A percentile compares a stretch with the other conserved stretches of the same genome.
Conservation (phyloP, 768 basidiomycete species). For the Stropharia rugosoannulata region DNA sequence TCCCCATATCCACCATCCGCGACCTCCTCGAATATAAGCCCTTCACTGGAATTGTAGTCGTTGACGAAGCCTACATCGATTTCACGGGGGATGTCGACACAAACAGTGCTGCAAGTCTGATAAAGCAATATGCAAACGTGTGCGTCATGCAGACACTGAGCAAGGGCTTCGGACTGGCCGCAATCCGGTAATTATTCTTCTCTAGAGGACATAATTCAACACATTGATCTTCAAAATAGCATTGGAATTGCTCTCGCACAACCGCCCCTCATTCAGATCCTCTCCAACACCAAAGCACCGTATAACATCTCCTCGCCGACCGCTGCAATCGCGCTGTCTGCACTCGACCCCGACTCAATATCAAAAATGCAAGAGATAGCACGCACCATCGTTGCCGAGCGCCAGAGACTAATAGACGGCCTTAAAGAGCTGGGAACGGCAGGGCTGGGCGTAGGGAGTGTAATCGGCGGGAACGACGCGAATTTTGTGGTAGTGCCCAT, state of each 20-base stretch:
- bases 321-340: constrained; percentile 76
- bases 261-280: constrained; percentile 85
- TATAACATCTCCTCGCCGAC: constrained; percentile 95
- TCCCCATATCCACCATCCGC: constrained; percentile 70
- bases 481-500: constrained; percentile 90
- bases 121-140: constrained; percentile 83
- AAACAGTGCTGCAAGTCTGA: constrained; percentile 64
- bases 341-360: constrained; percentile 69
- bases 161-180: constrained; percentile 95
- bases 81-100: constrained; percentile 56
- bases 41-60: constrained; percentile 89
- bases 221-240: constrained; percentile 36
- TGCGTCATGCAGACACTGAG: constrained; percentile 96
- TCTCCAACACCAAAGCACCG: constrained; percentile 95
- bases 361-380: constrained; percentile 66
- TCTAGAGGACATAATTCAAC: background rate
- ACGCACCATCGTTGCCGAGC: constrained; percentile 54
- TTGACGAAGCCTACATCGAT: constrained; percentile 98
- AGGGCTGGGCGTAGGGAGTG: constrained; percentile 55
- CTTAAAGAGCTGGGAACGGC: constrained; percentile 40
- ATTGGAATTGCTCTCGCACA: constrained; percentile 90
- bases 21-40: constrained; percentile 71
- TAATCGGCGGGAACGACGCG: constrained; percentile 82
- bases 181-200: constrained; percentile 68
- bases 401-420: constrained; percentile 47